Evolutionary conservation across 2,329 filamentous ascomycete genomes (phyloP).

Genomic region (Setomelanomma holmii): DNA sequence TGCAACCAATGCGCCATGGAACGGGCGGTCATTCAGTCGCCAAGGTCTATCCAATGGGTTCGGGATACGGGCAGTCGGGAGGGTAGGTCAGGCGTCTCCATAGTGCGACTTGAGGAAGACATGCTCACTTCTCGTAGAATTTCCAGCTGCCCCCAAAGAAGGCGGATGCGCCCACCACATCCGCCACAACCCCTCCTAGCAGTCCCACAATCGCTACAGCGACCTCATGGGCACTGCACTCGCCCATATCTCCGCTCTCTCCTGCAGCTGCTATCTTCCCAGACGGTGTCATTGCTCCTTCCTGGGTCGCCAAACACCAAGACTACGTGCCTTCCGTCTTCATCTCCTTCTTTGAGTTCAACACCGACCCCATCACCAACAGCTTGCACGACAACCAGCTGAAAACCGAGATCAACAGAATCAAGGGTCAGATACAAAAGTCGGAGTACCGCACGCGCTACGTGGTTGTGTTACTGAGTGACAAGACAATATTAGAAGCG

Average conservation of each 20-base stretch:
- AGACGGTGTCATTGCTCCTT: slow-evolving; percentile 81
- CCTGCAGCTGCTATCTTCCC: slow-evolving; percentile 84
- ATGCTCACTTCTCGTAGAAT: slow-evolving; percentile 49
- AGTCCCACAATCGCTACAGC: slow-evolving; percentile 61
- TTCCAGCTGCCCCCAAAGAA: slow-evolving; percentile 68
- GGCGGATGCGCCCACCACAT: slow-evolving; percentile 64
- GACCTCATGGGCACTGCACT: slow-evolving; percentile 71
- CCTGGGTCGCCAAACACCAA: slow-evolving; percentile 91
- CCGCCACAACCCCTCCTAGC: slow-evolving; percentile 58
- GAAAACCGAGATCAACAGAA: slow-evolving; percentile 82
- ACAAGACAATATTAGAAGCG: slow-evolving; percentile 66
- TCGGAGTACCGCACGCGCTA: slow-evolving; percentile 81
- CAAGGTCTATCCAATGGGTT: slow-evolving; percentile 62
- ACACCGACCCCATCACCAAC: slow-evolving; percentile 73
- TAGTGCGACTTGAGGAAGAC: slow-evolving; percentile 12
- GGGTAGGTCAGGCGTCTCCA: slow-evolving; percentile 68
- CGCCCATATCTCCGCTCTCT: slow-evolving; percentile 87
- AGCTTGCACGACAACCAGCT: slow-evolving; percentile 85
- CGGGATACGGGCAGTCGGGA: slow-evolving; percentile 75
- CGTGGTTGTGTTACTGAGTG: slow-evolving; percentile 78
- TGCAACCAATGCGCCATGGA: slow-evolving; percentile 71
- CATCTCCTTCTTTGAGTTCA: slow-evolving; percentile 80
- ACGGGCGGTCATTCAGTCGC: slow-evolving; percentile 59
- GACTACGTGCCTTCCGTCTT: slow-evolving; percentile 80
- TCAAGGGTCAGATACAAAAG: slow-evolving; percentile 71